Percentiles rank a stretch among this genome's conserved stretches.
phyloP scores from a whole-genome alignment of 78 protist genomes.

The Dictyostelium discoideum region DNA sequence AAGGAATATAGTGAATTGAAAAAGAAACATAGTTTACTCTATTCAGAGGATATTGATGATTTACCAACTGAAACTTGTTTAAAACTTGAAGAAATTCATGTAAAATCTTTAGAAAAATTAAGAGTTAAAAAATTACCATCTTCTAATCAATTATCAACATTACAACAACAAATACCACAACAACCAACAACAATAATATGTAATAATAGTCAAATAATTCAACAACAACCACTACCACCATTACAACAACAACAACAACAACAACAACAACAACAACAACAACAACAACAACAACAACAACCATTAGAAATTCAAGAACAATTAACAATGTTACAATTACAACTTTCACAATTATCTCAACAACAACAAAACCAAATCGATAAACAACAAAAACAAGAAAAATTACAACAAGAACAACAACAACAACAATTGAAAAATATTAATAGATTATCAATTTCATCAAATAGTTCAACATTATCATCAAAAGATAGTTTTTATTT shows the following conservation, averaged over 20 bases:
- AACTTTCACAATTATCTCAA: neutral
- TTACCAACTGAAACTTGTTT: slow-evolving; percentile 12
- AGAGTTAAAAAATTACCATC: slow-evolving; percentile 12
- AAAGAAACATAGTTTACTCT: slow-evolving; percentile 5
- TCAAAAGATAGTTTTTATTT: neutral
- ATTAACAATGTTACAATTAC: neutral
- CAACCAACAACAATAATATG: neutral
- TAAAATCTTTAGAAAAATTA: slow-evolving; percentile 31
- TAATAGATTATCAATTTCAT: neutral
- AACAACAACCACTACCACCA: neutral
- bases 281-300: neutral
- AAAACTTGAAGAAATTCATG: slow-evolving; percentile 30
- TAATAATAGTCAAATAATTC: neutral
- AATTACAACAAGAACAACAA: neutral
- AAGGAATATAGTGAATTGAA: slow-evolving; percentile 4
- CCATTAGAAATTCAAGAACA: slow-evolving; percentile 3
- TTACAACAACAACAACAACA: neutral
- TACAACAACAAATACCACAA: neutral
- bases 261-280: neutral
- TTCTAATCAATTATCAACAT: neutral
- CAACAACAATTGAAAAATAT: neutral
- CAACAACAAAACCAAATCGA: slow-evolving; percentile 8
- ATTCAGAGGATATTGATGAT: slow-evolving; percentile 13
- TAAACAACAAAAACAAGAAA: neutral
- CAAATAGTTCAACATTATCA: neutral